Evolutionary conservation across 805 yeast species (phyloP), one percentile per base, ranked within the genome.

Genomic region (Nakazawaea ambrosiae): DNA sequence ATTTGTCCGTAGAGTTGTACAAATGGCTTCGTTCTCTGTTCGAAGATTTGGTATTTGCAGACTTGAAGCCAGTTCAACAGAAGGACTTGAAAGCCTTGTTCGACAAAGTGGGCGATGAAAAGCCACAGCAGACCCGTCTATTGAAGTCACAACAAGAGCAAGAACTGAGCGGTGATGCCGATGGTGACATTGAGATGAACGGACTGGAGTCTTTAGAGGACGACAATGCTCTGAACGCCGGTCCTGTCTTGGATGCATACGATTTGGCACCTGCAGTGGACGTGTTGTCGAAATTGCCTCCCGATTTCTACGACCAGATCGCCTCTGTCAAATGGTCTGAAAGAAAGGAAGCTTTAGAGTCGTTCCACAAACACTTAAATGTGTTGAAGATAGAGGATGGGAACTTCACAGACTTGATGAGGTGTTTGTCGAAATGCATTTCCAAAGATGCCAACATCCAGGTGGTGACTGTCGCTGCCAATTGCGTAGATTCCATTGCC

Each of bases 31-130:
- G 94, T 2, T 72, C 61, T 16, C 56, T 75, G 0, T 60, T 86
- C 28, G 78, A 77, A 36, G 66, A 68, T 12, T 53, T 78, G 0
- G 59, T 87, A 27, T 73, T 86, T 39, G 73, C 81, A 3, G 77
- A 76, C 20, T 68, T 92, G 59, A 92, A 90, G 54, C 95, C 96
- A 0, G 86, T 88, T 16, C 97, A 90, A 57, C 90, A 86, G 58
- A 83, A 81, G 45, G 97, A 89, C 52, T 67, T 90, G 41, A 66
- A 75, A 5, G 74, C 75, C 25, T 78, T 75, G 19, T 86, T 90
- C 54, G 81, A 69, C 30, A 69, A 66, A 27, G 68, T 70, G 7
- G 58, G 60, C 35, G 38, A 44, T 10, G 39, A 45, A 8, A 58
- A 61, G 2, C 75, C 77, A 1, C 60, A 54, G 2, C 90, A 81